A percentile compares a stretch with the other conserved stretches of the same genome.
Evolutionary conservation across 2,329 filamentous ascomycete species (phyloP).

Genomic region (Fusarium nanum): DNA sequence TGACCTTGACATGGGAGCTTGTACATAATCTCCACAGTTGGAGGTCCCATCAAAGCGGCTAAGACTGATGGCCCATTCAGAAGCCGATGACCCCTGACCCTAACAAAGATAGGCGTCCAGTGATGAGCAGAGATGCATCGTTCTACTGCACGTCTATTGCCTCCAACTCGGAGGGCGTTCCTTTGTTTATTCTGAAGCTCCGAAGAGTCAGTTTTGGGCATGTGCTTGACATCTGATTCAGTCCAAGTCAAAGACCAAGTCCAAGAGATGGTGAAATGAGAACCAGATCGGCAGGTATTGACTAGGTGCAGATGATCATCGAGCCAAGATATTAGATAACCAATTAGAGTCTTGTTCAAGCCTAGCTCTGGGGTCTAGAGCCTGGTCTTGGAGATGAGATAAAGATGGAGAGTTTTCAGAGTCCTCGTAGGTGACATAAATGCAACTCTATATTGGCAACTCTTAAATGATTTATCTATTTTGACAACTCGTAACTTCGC

Average conservation of each 20-base stretch:
- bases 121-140: conserved; percentile 29
- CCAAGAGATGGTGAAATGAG: not conserved
- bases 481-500: not conserved
- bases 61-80: conserved; percentile 30
- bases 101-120: conserved; percentile 35
- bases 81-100: conserved; percentile 30
- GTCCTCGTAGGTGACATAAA: conserved; percentile 14
- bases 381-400: conserved; percentile 12
- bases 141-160: conserved; percentile 8
- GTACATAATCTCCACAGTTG: conserved; percentile 24
- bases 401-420: conserved; percentile 4
- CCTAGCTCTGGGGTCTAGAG: conserved; percentile 25
- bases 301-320: conserved; percentile 20
- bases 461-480: conserved; percentile 11
- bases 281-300: conserved; percentile 36
- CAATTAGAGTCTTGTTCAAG: conserved; percentile 1
- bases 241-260: not conserved
- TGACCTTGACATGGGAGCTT: not conserved
- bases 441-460: not conserved
- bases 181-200: conserved; percentile 14
- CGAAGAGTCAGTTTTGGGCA: not conserved
- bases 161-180: conserved; percentile 28
- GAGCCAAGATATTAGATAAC: conserved; percentile 17
- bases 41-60: conserved; percentile 33
- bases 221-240: conserved; percentile 13